Percentiles rank a stretch among this genome's conserved stretches.
Conservation (phyloP, 352 stramenopile species). For the Phytophthora pseudosyringae region DNA sequence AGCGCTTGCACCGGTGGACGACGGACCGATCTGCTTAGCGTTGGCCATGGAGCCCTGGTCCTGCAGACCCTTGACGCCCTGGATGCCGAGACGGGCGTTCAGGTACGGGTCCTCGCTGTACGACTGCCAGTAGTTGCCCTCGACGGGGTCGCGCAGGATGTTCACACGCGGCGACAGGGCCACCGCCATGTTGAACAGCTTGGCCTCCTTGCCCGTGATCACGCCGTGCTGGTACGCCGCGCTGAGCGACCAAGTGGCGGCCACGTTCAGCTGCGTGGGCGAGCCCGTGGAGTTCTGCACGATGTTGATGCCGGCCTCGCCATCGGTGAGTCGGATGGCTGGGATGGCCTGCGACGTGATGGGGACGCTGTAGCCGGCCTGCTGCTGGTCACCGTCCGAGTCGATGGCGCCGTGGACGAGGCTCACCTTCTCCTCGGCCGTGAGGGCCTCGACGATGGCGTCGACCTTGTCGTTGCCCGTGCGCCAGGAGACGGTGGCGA, state of each 20-base stretch:
- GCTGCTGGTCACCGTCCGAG: slow-evolving; percentile 34
- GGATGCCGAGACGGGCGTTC: slow-evolving; percentile 35
- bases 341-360: slow-evolving; percentile 36
- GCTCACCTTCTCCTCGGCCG: slow-evolving; percentile 36
- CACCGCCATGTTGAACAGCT: slow-evolving; percentile 41
- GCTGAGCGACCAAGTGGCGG: slow-evolving; percentile 35
- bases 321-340: slow-evolving; percentile 31
- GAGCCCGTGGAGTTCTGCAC: slow-evolving; percentile 35
- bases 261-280: slow-evolving; percentile 38
- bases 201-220: slow-evolving; percentile 39
- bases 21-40: slow-evolving; percentile 43
- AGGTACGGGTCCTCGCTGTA: slow-evolving; percentile 44
- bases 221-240: slow-evolving; percentile 40
- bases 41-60: slow-evolving; percentile 40
- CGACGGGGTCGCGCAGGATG: slow-evolving; percentile 35
- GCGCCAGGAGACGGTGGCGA: slow-evolving; percentile 33
- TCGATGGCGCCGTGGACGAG: slow-evolving; percentile 36
- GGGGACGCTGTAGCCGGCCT: slow-evolving; percentile 35
- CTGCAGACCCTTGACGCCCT: slow-evolving; percentile 32
- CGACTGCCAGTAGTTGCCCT: slow-evolving; percentile 43
- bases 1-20: slow-evolving; percentile 30
- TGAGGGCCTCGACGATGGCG: slow-evolving; percentile 32
- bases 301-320: slow-evolving; percentile 41
- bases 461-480: slow-evolving; percentile 43
- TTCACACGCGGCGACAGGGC: slow-evolving; percentile 37